Evolutionary conservation across 106 monocot species (phyloP).

Genomic region (Ottelia alismoides): DNA sequence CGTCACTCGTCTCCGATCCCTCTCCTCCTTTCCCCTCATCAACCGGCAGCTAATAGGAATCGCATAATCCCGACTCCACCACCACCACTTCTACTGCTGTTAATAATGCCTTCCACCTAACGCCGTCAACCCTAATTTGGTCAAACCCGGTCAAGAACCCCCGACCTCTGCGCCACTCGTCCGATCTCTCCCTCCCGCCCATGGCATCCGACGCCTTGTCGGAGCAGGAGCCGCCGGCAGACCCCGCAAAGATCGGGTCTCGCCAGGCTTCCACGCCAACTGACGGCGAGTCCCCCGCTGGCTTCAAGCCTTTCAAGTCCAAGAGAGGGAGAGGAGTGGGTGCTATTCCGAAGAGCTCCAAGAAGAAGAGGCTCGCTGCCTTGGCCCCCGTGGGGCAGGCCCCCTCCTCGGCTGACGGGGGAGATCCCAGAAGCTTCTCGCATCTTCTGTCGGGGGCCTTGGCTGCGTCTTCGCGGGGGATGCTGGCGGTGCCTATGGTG

Average conservation of each 20-base stretch:
- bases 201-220: background rate
- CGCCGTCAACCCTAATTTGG: no score
- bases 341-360: background rate
- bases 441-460: constrained; percentile 25
- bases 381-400: background rate
- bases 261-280: background rate
- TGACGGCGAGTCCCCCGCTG: background rate
- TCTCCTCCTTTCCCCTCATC: no score
- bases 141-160: background rate
- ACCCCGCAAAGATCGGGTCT: background rate
- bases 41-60: no score
- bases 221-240: background rate
- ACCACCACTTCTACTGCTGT: no score
- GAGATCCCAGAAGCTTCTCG: constrained; percentile 14
- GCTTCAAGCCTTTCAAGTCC: background rate
- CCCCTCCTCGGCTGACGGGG: background rate
- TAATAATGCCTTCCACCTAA: no score
- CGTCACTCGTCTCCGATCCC: no score
- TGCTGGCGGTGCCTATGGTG: constrained; percentile 14
- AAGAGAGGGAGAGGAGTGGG: background rate
- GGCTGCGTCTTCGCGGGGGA: constrained; percentile 8
- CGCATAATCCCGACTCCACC: no score
- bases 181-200: background rate
- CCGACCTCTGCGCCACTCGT: background rate
- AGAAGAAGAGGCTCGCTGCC: background rate